Conservation (phyloP, 768 basidiomycete species). For the Lyophyllum shimeji region DNA sequence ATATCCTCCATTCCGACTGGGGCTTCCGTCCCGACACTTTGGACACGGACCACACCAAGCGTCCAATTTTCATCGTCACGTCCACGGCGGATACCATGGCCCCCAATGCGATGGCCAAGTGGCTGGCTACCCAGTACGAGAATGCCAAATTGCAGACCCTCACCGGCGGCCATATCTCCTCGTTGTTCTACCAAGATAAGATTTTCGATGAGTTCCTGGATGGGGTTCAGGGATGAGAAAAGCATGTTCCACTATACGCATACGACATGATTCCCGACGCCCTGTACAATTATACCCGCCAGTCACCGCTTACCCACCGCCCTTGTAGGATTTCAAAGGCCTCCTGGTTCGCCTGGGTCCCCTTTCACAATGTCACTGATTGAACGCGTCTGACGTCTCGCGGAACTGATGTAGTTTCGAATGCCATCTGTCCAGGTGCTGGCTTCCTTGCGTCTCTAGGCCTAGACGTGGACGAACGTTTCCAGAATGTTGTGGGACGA, state of each 20-base stretch:
- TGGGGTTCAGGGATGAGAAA: conserved; percentile 1
- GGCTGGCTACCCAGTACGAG: conserved; percentile 35
- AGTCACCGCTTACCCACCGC: background rate
- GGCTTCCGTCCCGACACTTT: conserved; percentile 32
- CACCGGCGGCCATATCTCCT: conserved; percentile 38
- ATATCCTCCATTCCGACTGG: conserved; percentile 42
- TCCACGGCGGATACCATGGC: conserved; percentile 30
- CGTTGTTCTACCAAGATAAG: conserved; percentile 32
- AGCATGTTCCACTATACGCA: background rate
- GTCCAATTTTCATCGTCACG: conserved; percentile 34
- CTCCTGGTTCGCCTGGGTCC: background rate
- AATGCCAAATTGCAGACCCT: conserved; percentile 32
- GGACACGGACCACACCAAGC: conserved; percentile 38
- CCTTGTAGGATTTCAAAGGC: no score
- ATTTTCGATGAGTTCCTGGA: conserved; percentile 29
- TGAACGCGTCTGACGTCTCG: no score
- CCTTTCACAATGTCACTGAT: no score
- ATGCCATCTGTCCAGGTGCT: conserved; percentile 1
- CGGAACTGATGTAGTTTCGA: background rate
- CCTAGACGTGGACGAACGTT: background rate
- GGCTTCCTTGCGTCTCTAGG: background rate
- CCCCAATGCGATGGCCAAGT: conserved; percentile 32
- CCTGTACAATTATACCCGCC: background rate
- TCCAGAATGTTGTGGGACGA: background rate
- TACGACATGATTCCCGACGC: background rate